A percentile compares a stretch with the other conserved stretches of the same genome.
Evolutionary conservation across 768 basidiomycete genomes (phyloP).

Genomic region (Tephrocybe rancida): DNA sequence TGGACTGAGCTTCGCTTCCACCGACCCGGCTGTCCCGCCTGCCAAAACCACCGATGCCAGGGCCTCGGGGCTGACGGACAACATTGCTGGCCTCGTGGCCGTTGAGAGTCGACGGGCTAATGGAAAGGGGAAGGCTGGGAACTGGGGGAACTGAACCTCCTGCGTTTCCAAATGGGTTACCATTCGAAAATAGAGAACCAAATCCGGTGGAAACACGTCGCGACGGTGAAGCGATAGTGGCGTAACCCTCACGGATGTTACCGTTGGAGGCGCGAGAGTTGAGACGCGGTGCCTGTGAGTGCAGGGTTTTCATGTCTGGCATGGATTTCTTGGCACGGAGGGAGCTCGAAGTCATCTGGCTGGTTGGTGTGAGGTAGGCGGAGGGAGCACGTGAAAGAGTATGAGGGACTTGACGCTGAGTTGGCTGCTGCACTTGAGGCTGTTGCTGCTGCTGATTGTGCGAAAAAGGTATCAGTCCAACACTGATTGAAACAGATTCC

Average conservation of each 20-base stretch:
- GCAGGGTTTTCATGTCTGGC: conserved; percentile 94
- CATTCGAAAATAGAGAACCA: conserved; percentile 66
- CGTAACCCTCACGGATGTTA: conserved; percentile 86
- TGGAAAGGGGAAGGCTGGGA: conserved; percentile 68
- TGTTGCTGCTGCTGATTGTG: conserved; percentile 33
- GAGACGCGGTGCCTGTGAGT: conserved; percentile 77
- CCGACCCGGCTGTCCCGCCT: conserved; percentile 62
- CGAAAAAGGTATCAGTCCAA: conserved; percentile 8
- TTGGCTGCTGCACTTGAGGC: conserved; percentile 43
- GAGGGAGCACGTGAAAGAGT: conserved; percentile 84
- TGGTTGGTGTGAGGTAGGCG: conserved; percentile 68
- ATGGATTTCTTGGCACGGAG: conserved; percentile 97
- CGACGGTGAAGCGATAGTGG: conserved; percentile 82
- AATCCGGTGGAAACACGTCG: conserved; percentile 76
- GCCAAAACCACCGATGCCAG: conserved; percentile 75
- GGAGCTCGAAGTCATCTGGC: conserved; percentile 49
- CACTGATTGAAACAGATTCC: background rate
- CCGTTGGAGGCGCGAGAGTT: conserved; percentile 84
- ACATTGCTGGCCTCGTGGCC: conserved; percentile 57
- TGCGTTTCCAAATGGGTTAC: conserved; percentile 45
- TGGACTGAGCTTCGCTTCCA: conserved; percentile 47
- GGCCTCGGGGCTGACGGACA: conserved; percentile 85
- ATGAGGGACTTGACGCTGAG: conserved; percentile 53
- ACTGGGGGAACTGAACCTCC: conserved; percentile 68
- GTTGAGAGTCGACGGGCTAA: conserved; percentile 43